A percentile compares a stretch with the other conserved stretches of the same genome.
phyloP scores from a whole-genome alignment of 2,329 filamentous ascomycete genomes.

The Colletotrichum ledebouriae region DNA sequence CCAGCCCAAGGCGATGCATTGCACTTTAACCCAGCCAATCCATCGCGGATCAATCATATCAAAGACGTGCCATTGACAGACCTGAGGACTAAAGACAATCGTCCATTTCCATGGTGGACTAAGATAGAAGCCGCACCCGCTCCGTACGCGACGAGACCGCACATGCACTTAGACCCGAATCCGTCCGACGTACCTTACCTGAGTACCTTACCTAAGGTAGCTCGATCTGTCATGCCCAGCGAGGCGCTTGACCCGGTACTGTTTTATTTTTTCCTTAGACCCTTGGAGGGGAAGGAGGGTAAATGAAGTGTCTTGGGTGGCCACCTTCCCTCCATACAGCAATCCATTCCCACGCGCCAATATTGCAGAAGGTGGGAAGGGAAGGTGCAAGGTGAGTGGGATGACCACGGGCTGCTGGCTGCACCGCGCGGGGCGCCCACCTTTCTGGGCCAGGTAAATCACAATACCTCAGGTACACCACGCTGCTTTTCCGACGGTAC shows the following conservation, averaged over 20 bases:
- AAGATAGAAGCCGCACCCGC: slow-evolving; percentile 37
- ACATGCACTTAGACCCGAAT: slow-evolving; percentile 18
- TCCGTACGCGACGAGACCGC: background rate
- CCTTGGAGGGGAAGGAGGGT: slow-evolving; percentile 32
- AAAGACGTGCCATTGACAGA: too few species aligned
- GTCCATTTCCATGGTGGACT: background rate
- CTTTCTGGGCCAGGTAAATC: background rate
- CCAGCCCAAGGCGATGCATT: slow-evolving; percentile 10
- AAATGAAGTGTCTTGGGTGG: slow-evolving; percentile 22
- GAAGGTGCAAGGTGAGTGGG: slow-evolving; percentile 20
- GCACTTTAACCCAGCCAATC: slow-evolving; percentile 23
- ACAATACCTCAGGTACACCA: background rate
- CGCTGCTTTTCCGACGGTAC: slow-evolving; percentile 17
- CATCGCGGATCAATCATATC: background rate
- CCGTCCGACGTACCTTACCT: background rate
- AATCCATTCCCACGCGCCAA: slow-evolving; percentile 25
- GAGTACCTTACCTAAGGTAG: too few species aligned
- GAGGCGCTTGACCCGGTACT: slow-evolving; percentile 43
- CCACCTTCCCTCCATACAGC: slow-evolving; percentile 26
- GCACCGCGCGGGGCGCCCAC: slow-evolving; percentile 27
- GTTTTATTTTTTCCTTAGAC: slow-evolving; percentile 7
- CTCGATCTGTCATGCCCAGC: slow-evolving; percentile 5
- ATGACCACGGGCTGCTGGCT: slow-evolving; percentile 27
- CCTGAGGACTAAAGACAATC: too few species aligned
- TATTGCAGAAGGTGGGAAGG: slow-evolving; percentile 34